These are phyloP conservation scores for Naganishia vishniacii DNA, from an alignment of 768 basidiomycete species.

Conservation along the genomic window DNA sequence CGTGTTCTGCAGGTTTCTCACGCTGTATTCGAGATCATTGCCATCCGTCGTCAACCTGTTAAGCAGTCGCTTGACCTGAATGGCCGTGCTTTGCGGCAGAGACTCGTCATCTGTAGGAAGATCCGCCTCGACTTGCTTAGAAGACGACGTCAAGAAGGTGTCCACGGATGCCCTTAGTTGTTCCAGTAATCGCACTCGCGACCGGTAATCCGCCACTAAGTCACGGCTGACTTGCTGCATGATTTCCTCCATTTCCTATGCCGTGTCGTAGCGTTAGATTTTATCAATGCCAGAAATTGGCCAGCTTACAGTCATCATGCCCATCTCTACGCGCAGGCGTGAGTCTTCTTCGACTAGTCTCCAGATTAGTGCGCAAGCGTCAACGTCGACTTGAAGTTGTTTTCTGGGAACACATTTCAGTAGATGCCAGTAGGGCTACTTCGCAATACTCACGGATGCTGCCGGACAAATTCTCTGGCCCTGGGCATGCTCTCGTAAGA, in stretches of 20 bases:
- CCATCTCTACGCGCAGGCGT: slow-evolving; percentile 1
- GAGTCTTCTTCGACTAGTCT: not conserved
- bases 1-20: slow-evolving; percentile 13
- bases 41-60: not conserved
- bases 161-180: slow-evolving; percentile 1
- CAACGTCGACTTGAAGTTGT: slow-evolving; percentile 2
- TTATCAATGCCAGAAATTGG: too few species aligned
- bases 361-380: slow-evolving; percentile 1
- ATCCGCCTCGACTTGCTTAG: slow-evolving; percentile 2
- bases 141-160: not conserved
- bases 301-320: slow-evolving; percentile 1
- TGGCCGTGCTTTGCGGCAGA: not conserved
- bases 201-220: not conserved
- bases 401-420: not conserved
- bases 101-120: not conserved
- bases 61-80: not conserved
- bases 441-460: slow-evolving; percentile 5
- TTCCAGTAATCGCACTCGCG: not conserved
- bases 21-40: slow-evolving; percentile 12
- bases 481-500: slow-evolving; percentile 2
- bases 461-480: not conserved
- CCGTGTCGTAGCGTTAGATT: too few species aligned
- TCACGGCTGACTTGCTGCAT: slow-evolving; percentile 13
- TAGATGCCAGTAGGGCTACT: too few species aligned
- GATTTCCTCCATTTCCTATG: slow-evolving; percentile 10